A percentile compares a stretch with the other conserved stretches of the same genome.
Conservation (phyloP, 2,329 filamentous ascomycete genomes). For the Thielaviopsis musarum region DNA sequence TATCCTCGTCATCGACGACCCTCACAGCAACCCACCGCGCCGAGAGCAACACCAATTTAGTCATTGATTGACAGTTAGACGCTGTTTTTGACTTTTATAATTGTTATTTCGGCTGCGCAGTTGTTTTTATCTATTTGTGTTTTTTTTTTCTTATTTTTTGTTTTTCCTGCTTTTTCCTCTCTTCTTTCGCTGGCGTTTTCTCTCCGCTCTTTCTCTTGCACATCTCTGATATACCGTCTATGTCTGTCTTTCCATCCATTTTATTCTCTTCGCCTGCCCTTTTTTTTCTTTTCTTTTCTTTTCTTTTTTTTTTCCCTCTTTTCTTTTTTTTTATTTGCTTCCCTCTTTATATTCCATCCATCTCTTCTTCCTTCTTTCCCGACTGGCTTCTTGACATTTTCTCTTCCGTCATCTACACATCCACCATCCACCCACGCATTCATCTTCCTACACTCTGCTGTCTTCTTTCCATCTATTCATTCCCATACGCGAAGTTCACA, state of each 20-base stretch:
- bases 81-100: background rate
- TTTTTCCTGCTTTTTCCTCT: conserved; percentile 2
- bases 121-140: background rate
- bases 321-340: conserved; percentile 9
- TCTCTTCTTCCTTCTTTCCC: background rate
- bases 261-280: conserved; percentile 3
- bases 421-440: background rate
- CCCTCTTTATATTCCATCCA: background rate
- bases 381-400: background rate
- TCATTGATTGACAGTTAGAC: background rate
- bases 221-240: background rate
- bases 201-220: background rate
- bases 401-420: background rate
- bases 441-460: background rate
- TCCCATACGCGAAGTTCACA: background rate
- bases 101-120: background rate
- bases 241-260: conserved; percentile 3
- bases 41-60: background rate
- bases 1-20: background rate
- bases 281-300: conserved; percentile 11
- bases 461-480: background rate
- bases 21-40: background rate
- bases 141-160: background rate
- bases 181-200: background rate
- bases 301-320: conserved; percentile 16